Base-by-base conservation (phyloP, 495 filamentous ascomycete species). In the Podospora bellae-mahoneyi region DNA sequence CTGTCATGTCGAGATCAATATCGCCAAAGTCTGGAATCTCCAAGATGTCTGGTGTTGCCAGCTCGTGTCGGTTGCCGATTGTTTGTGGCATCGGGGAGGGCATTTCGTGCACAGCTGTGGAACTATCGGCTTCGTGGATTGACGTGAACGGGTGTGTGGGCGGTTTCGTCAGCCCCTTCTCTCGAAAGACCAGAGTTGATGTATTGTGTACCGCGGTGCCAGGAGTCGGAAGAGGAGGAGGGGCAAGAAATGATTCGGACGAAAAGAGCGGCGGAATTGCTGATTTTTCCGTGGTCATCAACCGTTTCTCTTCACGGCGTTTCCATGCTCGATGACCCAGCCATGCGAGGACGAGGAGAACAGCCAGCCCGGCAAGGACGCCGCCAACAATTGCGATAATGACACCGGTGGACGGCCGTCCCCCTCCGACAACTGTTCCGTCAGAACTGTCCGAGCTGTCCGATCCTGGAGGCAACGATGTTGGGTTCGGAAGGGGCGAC, bases 21-120 rank as follows among this genome's bases (percentile, higher is more conserved):
- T 58, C 55, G 18, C 55, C 55, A 58, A 58, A 58, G 55, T 58
- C 55, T 6, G 55, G 55, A 7, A 26, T 58, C 18, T 58, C 55
- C 55, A 58, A 26, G 64, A 32, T 9, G 13, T 58, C 55, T 58
- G 55, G 55, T 58, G 55, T 20, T 10, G 15, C 55, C 13, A 58
- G 6, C n/a, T 58, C 55, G 55, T 58, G 55, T 4, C 55, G 55
- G n/a, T 58, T 58, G 55, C 23, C 16, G 18, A 26, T 58, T 7
- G n/a, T 58, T 58, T 58, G 19, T 5, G 23, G n/a, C n/a, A 58
- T 10, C n/a, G 1, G n/a, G 7, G n/a, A 19, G 6, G 55, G 55
- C 55, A 58, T 58, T 58, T 58, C 55, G 55, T 58, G 55, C 15
- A 58, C 4, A 18, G n/a, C n/a, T 5, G 23, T 20, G 55, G 19